Conservation (phyloP, 2,329 filamentous ascomycete genomes). For the Beauveria pseudobassiana region DNA sequence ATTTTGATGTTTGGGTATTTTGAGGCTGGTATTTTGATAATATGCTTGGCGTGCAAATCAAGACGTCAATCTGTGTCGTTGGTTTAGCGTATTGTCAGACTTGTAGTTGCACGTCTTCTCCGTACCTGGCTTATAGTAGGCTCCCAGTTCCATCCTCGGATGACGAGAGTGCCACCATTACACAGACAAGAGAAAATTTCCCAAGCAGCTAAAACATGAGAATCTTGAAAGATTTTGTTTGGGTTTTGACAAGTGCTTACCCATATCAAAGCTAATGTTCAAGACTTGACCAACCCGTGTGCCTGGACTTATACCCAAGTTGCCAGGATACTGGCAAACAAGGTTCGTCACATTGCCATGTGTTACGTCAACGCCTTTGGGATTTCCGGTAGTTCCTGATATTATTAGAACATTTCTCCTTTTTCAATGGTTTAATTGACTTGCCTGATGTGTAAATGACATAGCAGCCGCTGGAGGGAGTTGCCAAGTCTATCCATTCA, state of each 20-base stretch:
- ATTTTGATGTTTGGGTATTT: slow-evolving; percentile 43
- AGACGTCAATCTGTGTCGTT: slow-evolving; percentile 36
- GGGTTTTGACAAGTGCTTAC: slow-evolving; percentile 28
- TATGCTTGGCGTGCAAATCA: slow-evolving; percentile 50
- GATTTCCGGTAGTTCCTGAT: slow-evolving; percentile 45
- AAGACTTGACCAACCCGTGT: slow-evolving; percentile 47
- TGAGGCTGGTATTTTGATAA: slow-evolving; percentile 40
- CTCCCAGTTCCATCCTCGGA: slow-evolving; percentile 43
- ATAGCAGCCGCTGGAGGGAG: slow-evolving; percentile 33
- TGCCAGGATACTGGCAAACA: slow-evolving; percentile 41
- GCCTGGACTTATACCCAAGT: slow-evolving; percentile 41
- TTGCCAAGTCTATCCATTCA: slow-evolving; percentile 23
- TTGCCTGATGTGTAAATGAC: slow-evolving; percentile 48
- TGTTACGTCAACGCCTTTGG: slow-evolving; percentile 51
- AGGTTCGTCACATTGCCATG: slow-evolving; percentile 49
- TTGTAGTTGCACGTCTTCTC: neutral
- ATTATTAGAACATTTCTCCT: neutral
- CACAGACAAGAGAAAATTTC: slow-evolving; percentile 50
- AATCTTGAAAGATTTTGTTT: neutral
- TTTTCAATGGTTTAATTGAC: neutral
- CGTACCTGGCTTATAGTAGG: slow-evolving; percentile 37
- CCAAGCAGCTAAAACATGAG: slow-evolving; percentile 42
- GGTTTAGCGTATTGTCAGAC: neutral
- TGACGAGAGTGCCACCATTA: slow-evolving; percentile 49
- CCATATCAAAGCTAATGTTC: slow-evolving; percentile 55